Percentiles rank a stretch among this genome's conserved stretches.
Evolutionary conservation across 352 stramenopile species (phyloP).

Genomic region (Phytophthora pluvialis): DNA sequence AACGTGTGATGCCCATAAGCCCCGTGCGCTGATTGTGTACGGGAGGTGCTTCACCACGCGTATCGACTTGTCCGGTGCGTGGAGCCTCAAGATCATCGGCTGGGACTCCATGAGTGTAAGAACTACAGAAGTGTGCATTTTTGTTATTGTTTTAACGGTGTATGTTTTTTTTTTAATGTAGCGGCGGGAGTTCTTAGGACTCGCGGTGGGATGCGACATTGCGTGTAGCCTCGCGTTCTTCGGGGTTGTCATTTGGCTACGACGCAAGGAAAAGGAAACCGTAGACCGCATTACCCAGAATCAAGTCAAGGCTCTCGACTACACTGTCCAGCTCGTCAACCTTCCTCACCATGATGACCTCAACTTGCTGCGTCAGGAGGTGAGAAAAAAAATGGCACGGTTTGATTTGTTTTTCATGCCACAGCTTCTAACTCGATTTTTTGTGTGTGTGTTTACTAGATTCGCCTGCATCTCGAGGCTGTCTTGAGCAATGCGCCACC

Average conservation of each 20-base stretch:
- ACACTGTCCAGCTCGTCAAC: conserved; percentile 80
- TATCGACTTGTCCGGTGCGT: conserved; percentile 75
- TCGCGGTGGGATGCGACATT: conserved; percentile 78
- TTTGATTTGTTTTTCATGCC: not conserved
- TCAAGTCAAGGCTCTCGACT: conserved; percentile 77
- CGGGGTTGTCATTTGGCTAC: conserved; percentile 73
- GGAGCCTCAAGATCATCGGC: conserved; percentile 80
- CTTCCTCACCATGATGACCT: conserved; percentile 69
- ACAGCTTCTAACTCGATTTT: not conserved
- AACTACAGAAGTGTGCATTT: not conserved
- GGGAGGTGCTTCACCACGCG: conserved; percentile 79
- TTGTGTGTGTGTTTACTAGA: conserved; percentile 33
- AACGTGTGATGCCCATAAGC: conserved; percentile 36
- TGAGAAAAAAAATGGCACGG: conserved; percentile 22
- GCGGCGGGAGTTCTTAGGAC: conserved; percentile 70
- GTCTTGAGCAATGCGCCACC: conserved; percentile 55
- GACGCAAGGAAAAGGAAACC: conserved; percentile 70
- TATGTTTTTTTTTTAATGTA: conserved; percentile 21
- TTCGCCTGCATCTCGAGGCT: conserved; percentile 67
- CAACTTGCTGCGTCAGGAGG: conserved; percentile 63
- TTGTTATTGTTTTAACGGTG: not conserved
- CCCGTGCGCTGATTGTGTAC: conserved; percentile 70
- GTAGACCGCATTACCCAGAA: conserved; percentile 61
- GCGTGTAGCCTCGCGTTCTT: conserved; percentile 73
- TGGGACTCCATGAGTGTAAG: conserved; percentile 81